phyloP scores from a whole-genome alignment of 1,139 yeast species.

The Zygosaccharomyces sapae region DNA sequence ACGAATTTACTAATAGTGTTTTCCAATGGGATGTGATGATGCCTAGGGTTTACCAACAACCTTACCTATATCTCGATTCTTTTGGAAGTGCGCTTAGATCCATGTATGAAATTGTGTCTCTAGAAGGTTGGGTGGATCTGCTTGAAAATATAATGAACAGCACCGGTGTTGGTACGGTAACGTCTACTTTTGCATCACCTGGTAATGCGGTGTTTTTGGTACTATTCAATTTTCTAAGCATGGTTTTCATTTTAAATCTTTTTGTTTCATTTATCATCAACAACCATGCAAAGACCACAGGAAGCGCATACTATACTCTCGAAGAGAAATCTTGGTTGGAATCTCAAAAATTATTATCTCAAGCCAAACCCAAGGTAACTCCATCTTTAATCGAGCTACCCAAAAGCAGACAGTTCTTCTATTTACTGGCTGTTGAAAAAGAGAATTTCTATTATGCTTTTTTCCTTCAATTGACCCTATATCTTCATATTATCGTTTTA shows the following conservation, averaged over 20 bases:
- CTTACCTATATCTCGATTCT: conserved; percentile 61
- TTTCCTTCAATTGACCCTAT: conserved; percentile 44
- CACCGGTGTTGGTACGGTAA: conserved; percentile 64
- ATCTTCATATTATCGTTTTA: conserved; percentile 58
- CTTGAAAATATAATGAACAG: conserved; percentile 64
- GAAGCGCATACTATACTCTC: conserved; percentile 76
- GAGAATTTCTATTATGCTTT: conserved; percentile 36
- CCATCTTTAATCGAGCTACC: conserved; percentile 44
- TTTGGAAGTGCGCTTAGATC: conserved; percentile 65
- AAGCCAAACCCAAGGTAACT: conserved; percentile 66
- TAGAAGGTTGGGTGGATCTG: conserved; percentile 93
- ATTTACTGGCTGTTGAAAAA: conserved; percentile 50
- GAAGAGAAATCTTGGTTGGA: conserved; percentile 90
- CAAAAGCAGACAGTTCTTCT: conserved; percentile 44
- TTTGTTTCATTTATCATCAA: conserved; percentile 86
- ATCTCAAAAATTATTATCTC: conserved; percentile 62
- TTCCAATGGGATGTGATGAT: conserved; percentile 73
- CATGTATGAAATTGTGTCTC: conserved; percentile 75
- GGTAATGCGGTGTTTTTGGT: conserved; percentile 72
- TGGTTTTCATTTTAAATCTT: conserved; percentile 78
- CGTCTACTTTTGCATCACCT: conserved; percentile 54
- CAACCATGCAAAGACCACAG: conserved; percentile 78
- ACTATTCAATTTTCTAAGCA: conserved; percentile 71
- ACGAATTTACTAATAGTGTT: conserved; percentile 59
- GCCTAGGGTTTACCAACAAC: conserved; percentile 66